Evolutionary conservation across 345 rosid species (phyloP), one percentile per base, ranked within the genome.

Genomic region (Carallia pectinifolia): DNA sequence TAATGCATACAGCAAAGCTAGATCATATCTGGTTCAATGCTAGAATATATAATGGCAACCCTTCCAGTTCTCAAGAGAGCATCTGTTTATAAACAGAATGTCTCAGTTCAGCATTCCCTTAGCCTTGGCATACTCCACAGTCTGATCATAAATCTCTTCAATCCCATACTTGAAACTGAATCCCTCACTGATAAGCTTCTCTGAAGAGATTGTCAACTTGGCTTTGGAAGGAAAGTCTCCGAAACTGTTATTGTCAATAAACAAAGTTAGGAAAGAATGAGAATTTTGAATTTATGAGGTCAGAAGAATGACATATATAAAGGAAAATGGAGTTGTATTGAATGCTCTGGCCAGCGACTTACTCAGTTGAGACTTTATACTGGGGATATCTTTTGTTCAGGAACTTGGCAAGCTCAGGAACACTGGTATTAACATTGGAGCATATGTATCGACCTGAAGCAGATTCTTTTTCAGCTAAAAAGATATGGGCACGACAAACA

Each of bases 371-470:
- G 71, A 86, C 79, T 61, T 84, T 63, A 76, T 84, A 86, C 37
- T 89, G 77, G 10, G 96, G 96, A 70, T 87, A 90, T 85, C 89
- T 76, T 58, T 78, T 61, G 73, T 68, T 76, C 65, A 92, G 89
- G 84, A 92, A 82, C 75, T 71, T 71, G 12, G 92, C 90, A 56
- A 87, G 80, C 75, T 82, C 83, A 13, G 88, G 88, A 71, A 90
- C 81, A 74, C 87, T 84, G 67, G 97, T 78, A 69, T 92, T 94
- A 48, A 63, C 73, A 69, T 81, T 76, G 77, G 90, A 86, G 61
- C 95, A 91, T 36, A 89, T 81, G 73, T 88, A 94, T 13, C 97
- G 89, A 62, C 95, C 97, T 2, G 88, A 87, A 66, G 93, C 88
- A 16, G 95, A 81, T 82, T 83, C 88, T 78, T 89, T 91, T 82